phyloP scores from a whole-genome alignment of 1,284 basidiomycete species.

The Cryptococcus hybrid region DNA sequence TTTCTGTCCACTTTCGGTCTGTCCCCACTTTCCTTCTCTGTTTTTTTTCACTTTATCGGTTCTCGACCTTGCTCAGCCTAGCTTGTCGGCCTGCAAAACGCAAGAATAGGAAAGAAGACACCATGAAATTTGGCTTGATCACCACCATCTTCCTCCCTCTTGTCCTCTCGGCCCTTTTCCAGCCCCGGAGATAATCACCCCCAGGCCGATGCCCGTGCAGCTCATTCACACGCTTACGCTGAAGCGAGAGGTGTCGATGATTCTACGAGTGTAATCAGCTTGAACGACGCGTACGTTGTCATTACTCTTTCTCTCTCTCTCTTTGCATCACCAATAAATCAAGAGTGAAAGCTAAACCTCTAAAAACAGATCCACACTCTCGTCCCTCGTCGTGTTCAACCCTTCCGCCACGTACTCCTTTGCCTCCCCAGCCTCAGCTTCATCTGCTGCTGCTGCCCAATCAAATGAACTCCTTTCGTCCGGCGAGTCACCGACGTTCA shows the following conservation, averaged over 20 bases:
- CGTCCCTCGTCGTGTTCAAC: conserved; percentile 2
- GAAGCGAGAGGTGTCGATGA: neutral
- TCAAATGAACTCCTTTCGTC: neutral
- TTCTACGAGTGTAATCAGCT: neutral
- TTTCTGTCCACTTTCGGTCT: too few species aligned
- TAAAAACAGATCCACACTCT: neutral
- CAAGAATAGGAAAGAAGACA: neutral
- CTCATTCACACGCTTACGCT: neutral
- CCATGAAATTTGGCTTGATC: neutral
- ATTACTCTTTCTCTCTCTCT: neutral
- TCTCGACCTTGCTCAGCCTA: too few species aligned
- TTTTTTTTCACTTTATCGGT: too few species aligned
- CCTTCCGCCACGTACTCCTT: neutral
- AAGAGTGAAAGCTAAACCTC: neutral
- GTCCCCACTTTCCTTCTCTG: too few species aligned
- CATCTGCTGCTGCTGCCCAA: neutral
- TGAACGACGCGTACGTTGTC: neutral
- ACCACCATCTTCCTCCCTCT: neutral
- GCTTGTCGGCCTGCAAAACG: too few species aligned
- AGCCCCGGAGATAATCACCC: too few species aligned
- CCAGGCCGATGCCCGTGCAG: too few species aligned
- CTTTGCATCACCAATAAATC: neutral
- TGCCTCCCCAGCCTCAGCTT: neutral
- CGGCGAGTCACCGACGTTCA: neutral
- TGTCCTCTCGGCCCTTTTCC: neutral